Conservation (phyloP, 2,329 filamentous ascomycete genomes). For the Aphanocladium album region DNA sequence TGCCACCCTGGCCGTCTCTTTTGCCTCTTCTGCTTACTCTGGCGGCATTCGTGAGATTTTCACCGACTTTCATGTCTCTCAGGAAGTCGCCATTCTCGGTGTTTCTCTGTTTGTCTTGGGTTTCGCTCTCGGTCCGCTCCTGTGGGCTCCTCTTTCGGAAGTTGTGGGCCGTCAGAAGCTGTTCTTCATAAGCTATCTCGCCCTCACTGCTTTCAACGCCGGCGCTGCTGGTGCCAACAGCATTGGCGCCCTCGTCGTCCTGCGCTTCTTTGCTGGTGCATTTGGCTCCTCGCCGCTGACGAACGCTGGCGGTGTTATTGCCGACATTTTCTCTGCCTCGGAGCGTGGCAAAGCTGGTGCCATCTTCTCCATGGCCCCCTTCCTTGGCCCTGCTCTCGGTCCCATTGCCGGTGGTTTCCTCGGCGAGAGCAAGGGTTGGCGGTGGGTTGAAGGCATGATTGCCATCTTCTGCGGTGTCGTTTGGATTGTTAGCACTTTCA, state of each 20-base stretch:
- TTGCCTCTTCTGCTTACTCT: slow-evolving; percentile 64
- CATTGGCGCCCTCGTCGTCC: slow-evolving; percentile 56
- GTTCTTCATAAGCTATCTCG: slow-evolving; percentile 53
- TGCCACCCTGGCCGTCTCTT: slow-evolving; percentile 63
- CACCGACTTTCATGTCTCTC: slow-evolving; percentile 45
- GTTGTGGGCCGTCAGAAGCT: slow-evolving; percentile 57
- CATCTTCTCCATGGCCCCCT: slow-evolving; percentile 58
- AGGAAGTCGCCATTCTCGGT: slow-evolving; percentile 54
- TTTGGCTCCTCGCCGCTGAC: slow-evolving; percentile 60
- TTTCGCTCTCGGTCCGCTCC: slow-evolving; percentile 55
- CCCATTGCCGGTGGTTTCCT: slow-evolving; percentile 61
- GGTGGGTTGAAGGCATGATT: slow-evolving; percentile 60
- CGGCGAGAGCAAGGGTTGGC: slow-evolving; percentile 54
- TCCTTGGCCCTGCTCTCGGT: slow-evolving; percentile 55
- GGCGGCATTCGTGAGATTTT: slow-evolving; percentile 53
- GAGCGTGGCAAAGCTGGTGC: slow-evolving; percentile 54
- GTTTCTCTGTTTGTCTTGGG: slow-evolving; percentile 61
- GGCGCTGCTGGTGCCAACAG: slow-evolving; percentile 53
- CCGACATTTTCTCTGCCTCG: slow-evolving; percentile 54
- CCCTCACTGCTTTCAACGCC: slow-evolving; percentile 57
- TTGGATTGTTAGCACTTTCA: slow-evolving; percentile 47
- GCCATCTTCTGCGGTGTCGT: slow-evolving; percentile 56
- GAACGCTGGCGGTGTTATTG: slow-evolving; percentile 58
- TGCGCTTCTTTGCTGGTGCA: slow-evolving; percentile 63
- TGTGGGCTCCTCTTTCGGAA: slow-evolving; percentile 64